Evolutionary conservation across 2,329 filamentous ascomycete species (phyloP).

Genomic region (Penicillium sp.): DNA sequence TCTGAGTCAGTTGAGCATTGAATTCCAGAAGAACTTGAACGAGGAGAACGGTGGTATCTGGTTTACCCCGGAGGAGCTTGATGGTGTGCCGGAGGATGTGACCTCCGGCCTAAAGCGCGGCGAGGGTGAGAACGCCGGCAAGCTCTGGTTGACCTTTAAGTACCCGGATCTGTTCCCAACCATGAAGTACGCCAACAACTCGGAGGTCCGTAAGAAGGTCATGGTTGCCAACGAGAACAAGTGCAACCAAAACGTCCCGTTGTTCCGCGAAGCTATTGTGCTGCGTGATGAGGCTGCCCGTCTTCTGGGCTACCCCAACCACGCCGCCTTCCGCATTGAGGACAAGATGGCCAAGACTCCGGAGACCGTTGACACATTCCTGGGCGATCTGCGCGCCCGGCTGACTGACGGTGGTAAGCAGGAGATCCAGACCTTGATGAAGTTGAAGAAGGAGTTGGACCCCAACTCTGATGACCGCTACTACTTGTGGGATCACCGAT

Average conservation of each 20-base stretch:
- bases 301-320: slow-evolving; percentile 51
- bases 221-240: slow-evolving; percentile 54
- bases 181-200: slow-evolving; percentile 50
- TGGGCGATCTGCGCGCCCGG: slow-evolving; percentile 46
- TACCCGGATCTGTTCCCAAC: slow-evolving; percentile 52
- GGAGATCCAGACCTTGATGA: slow-evolving; percentile 47
- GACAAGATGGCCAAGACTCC: slow-evolving; percentile 57
- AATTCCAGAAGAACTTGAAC: slow-evolving; percentile 54
- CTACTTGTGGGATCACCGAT: slow-evolving; percentile 54
- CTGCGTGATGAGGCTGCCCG: slow-evolving; percentile 53
- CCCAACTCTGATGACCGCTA: slow-evolving; percentile 50
- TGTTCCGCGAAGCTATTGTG: slow-evolving; percentile 52
- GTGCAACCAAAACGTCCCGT: slow-evolving; percentile 51
- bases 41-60: slow-evolving; percentile 54
- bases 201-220: slow-evolving; percentile 45
- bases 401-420: slow-evolving; percentile 47
- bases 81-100: slow-evolving; percentile 53
- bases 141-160: slow-evolving; percentile 52
- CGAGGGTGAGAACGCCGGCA: slow-evolving; percentile 48
- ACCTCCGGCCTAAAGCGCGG: slow-evolving; percentile 48
- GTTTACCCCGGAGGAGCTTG: slow-evolving; percentile 50
- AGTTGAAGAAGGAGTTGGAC: slow-evolving; percentile 50
- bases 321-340: slow-evolving; percentile 55
- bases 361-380: slow-evolving; percentile 53
- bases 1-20: slow-evolving; percentile 49